Evolutionary conservation across 495 filamentous ascomycete genomes (phyloP), one percentile per base, ranked within the genome.

Genomic region (Daldinia childiae): DNA sequence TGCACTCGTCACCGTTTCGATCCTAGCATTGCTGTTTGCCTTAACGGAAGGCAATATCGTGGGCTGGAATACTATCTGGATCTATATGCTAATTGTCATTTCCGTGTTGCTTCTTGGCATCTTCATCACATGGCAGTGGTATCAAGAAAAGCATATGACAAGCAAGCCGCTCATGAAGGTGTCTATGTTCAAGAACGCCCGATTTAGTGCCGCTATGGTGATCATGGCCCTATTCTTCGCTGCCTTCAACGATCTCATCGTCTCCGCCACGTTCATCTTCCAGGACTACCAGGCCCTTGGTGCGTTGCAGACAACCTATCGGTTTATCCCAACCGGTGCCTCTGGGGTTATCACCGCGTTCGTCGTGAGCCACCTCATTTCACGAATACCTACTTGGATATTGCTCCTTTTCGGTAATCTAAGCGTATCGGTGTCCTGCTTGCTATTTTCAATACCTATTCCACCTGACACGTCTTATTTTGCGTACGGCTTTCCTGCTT

Each of bases 61-160:
- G 32, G 90, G 91, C 6, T 93, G 91, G 91, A 75, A 75, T 19
- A 90, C 87, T 0, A 85, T 88, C 4, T 93, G 90, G 80, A 84
- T 93, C 0, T 81, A 88, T 34, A 85, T 83, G 7, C 77, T 93
- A 4, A 87, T 94, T 41, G 84, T 89, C 21, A 78, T 91, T 12
- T 88, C 90, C 1, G 43, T 91, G 27, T 58, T 89, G 9, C 75
- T 92, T 4, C 82, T 92, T 6, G 81, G 68, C 0, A 70, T 79
- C 1, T 94, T 94, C 68, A 73, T 90, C 21, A 76, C 82, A 38
- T 93, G 91, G 90, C 89, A 94, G 69, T 80, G 80, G 62, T 81
- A 84, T 57, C 82, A 88, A 32, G 88, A 90, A 65, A 79, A 76
- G 12, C 78, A 77, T 17, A 80, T 72, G 17, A 68, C 69, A 19